Evolutionary conservation across 495 filamentous ascomycete species (phyloP).

Genomic region (Cudoniella acicularis): DNA sequence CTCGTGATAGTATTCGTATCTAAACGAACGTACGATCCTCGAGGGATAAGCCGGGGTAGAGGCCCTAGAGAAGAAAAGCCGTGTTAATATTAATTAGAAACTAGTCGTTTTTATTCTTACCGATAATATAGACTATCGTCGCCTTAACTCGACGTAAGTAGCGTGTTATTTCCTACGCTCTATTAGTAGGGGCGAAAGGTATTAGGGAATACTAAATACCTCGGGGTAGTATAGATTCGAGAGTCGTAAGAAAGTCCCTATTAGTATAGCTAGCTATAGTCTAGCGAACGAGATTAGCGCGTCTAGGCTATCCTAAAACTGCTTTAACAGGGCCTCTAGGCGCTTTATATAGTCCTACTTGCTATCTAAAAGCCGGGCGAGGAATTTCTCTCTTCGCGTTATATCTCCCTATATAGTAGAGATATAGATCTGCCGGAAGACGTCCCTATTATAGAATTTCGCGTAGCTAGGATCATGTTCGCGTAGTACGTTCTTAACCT

Average conservation of each 20-base stretch:
- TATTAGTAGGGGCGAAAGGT: conserved; percentile 8
- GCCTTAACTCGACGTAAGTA: conserved; percentile 11
- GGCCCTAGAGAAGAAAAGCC: conserved; percentile 20
- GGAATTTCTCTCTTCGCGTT: conserved; percentile 5
- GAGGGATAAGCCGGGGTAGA: conserved; percentile 17
- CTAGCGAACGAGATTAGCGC: neutral
- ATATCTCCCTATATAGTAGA: conserved; percentile 1
- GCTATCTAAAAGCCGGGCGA: conserved; percentile 4
- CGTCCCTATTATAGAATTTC: conserved; percentile 1
- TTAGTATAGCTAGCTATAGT: neutral
- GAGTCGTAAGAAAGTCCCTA: neutral
- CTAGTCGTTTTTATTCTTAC: neutral
- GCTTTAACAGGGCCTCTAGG: neutral
- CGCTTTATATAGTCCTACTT: neutral
- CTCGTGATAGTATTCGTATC: conserved; percentile 10
- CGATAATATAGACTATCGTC: conserved; percentile 4
- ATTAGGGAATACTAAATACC: neutral
- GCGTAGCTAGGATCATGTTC: neutral
- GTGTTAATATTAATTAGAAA: conserved; percentile 18
- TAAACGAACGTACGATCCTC: conserved; percentile 19
- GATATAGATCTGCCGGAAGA: conserved; percentile 8
- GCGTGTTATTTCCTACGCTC: conserved; percentile 8
- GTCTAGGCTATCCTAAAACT: neutral
- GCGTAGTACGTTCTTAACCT: neutral
- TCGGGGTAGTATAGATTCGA: neutral